Evolutionary conservation across 1,139 yeast genomes (phyloP).

Genomic region (Lodderomyces parapsilosis): DNA sequence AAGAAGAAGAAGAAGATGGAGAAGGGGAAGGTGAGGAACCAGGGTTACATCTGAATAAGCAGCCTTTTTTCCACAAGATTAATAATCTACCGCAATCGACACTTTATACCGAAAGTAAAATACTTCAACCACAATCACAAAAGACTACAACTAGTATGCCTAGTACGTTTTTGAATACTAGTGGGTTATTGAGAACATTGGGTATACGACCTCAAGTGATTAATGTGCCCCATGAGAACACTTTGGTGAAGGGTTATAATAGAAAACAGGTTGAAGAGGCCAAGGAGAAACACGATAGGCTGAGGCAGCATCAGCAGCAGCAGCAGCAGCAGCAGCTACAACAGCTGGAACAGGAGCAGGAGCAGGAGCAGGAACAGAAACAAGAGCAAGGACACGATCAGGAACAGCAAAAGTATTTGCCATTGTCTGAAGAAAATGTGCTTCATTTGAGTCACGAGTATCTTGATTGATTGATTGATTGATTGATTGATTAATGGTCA

Average conservation of each 20-base stretch:
- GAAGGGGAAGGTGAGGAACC: slow-evolving; percentile 2
- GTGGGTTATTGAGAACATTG: slow-evolving; percentile 36
- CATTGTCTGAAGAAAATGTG: slow-evolving; percentile 12
- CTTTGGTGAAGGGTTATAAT: not conserved
- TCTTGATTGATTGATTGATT: slow-evolving; percentile 11
- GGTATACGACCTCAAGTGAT: slow-evolving; percentile 48
- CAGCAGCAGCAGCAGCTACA: too few species aligned
- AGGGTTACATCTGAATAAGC: slow-evolving; percentile 6
- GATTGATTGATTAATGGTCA: slow-evolving; percentile 10
- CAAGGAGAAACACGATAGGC: slow-evolving; percentile 2
- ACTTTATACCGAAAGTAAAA: slow-evolving; percentile 35
- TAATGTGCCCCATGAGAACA: slow-evolving; percentile 16
- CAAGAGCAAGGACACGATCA: not conserved
- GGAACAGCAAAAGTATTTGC: slow-evolving; percentile 3
- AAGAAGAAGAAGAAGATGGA: slow-evolving; percentile 2
- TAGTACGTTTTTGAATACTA: slow-evolving; percentile 34
- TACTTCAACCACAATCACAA: slow-evolving; percentile 20
- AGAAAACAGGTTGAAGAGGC: not conserved
- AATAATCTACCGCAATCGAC: slow-evolving; percentile 32
- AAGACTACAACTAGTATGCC: slow-evolving; percentile 18
- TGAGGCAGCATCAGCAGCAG: slow-evolving; percentile 2
- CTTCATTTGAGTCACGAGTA: slow-evolving; percentile 7
- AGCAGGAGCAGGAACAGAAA: too few species aligned
- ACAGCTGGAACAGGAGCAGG: too few species aligned
- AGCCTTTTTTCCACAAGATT: slow-evolving; percentile 24